These are phyloP conservation scores for Xylaria palmicola DNA, from an alignment of 495 filamentous ascomycete species.

Conservation along the genomic window DNA sequence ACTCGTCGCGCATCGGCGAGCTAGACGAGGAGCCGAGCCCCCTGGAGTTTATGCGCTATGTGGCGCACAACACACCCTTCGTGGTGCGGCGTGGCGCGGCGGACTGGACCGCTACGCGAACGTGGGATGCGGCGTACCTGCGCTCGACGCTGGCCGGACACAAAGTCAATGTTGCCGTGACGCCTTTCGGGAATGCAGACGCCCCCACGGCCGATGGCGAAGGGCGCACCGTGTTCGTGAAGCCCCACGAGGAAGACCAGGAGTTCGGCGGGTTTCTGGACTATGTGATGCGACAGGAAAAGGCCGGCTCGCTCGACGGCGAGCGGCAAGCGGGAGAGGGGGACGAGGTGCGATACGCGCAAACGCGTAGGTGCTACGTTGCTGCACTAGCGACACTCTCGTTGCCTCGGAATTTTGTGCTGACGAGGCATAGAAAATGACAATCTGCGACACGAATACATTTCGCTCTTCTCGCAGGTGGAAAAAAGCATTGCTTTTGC, in stretches of 20 bases:
- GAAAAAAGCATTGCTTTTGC: constrained; percentile 62
- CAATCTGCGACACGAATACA: constrained; percentile 70
- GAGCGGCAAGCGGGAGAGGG: background rate
- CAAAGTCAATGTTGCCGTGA: constrained; percentile 67
- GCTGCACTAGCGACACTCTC: background rate
- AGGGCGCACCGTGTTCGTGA: constrained; percentile 49
- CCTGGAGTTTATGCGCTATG: constrained; percentile 71
- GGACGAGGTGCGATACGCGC: constrained; percentile 51
- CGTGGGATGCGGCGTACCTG: constrained; percentile 60
- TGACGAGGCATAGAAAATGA: constrained; percentile 56
- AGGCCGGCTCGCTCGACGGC: background rate
- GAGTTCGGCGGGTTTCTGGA: constrained; percentile 47
- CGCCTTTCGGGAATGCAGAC: constrained; percentile 67
- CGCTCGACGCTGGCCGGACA: constrained; percentile 47
- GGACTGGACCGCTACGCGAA: constrained; percentile 57
- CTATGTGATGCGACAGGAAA: constrained; percentile 44
- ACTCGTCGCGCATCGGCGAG: constrained; percentile 53
- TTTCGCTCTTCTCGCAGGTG: constrained; percentile 53
- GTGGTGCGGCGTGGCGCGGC: constrained; percentile 58
- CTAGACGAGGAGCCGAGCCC: constrained; percentile 62
- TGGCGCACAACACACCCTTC: constrained; percentile 66
- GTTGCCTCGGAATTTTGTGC: background rate
- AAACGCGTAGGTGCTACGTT: constrained; percentile 38
- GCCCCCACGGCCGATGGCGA: constrained; percentile 46
- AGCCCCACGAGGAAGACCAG: constrained; percentile 55